A percentile compares a stretch with the other conserved stretches of the same genome.
These are phyloP conservation scores for Athelia psychrophila DNA, from an alignment of 1,284 basidiomycete genomes.

Conservation along the genomic window DNA sequence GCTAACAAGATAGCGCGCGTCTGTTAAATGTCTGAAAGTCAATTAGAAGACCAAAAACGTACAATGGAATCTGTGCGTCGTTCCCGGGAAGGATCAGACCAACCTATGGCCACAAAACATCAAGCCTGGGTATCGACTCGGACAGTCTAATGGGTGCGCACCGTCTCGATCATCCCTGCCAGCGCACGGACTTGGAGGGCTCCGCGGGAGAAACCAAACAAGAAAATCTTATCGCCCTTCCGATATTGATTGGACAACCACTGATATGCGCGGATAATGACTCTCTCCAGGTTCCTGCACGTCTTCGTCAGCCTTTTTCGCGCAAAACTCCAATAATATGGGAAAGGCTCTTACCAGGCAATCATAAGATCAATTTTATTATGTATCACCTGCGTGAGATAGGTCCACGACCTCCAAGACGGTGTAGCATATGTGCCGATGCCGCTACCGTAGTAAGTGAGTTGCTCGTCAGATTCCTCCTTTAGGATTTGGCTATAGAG, in stretches of 20 bases:
- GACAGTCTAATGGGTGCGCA: conserved; percentile 9
- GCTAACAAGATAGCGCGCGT: too few species aligned
- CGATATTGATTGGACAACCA: conserved; percentile 33
- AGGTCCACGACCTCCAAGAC: conserved; percentile 14
- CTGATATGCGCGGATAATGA: conserved; percentile 29
- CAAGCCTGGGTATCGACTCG: background rate
- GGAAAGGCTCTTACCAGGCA: conserved; percentile 17
- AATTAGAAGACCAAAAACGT: conserved; percentile 7
- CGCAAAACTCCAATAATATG: background rate
- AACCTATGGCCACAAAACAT: conserved; percentile 18
- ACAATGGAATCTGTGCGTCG: conserved; percentile 35
- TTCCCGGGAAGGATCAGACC: conserved; percentile 34
- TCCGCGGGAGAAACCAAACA: conserved; percentile 43
- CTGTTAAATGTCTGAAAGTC: too few species aligned
- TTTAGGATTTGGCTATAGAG: conserved; percentile 16
- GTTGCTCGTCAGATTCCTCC: conserved; percentile 5
- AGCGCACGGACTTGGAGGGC: conserved; percentile 36
- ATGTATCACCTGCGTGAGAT: conserved; percentile 12
- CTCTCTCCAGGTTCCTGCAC: conserved; percentile 28
- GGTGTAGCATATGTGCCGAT: conserved; percentile 29
- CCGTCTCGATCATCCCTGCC: conserved; percentile 33
- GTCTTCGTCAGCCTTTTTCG: background rate
- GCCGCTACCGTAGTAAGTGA: conserved; percentile 34
- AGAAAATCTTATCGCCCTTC: conserved; percentile 29
- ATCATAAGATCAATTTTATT: conserved; percentile 21